phyloP scores from a whole-genome alignment of 2,329 filamentous ascomycete genomes.

The Bisporella sp. region DNA sequence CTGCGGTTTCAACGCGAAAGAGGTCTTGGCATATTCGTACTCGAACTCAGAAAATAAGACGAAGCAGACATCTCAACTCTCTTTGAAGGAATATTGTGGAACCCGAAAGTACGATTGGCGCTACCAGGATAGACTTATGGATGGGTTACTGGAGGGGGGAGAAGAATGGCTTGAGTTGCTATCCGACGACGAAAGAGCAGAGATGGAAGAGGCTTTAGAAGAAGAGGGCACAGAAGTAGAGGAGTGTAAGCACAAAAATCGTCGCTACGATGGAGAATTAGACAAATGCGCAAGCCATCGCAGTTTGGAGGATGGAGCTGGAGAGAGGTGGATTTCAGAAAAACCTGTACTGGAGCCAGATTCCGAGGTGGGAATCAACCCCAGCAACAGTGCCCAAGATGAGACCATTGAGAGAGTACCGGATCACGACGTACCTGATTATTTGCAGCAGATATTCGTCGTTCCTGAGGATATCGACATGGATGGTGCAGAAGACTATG shows the following conservation, averaged over 20 bases:
- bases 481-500: too few relatives aligned
- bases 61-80: background rate
- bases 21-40: conserved; percentile 1
- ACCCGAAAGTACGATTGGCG: background rate
- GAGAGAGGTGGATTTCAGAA: too few relatives aligned
- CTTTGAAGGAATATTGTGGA: background rate
- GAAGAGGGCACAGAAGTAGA: background rate
- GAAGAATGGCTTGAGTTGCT: background rate
- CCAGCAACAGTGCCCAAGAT: too few relatives aligned
- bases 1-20: conserved; percentile 9
- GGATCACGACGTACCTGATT: too few relatives aligned
- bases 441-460: too few relatives aligned
- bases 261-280: too few relatives aligned
- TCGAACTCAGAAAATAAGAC: background rate
- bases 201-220: conserved; percentile 9
- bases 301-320: too few relatives aligned
- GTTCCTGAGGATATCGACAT: too few relatives aligned
- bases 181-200: background rate
- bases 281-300: too few relatives aligned
- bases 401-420: too few relatives aligned
- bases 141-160: background rate
- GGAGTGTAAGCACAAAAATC: background rate
- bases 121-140: background rate
- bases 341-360: too few relatives aligned
- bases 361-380: too few relatives aligned